A percentile compares a stretch with the other conserved stretches of the same genome.
Evolutionary conservation across 179 eudicot genomes (phyloP).

Genomic region (Nepenthes alata): DNA sequence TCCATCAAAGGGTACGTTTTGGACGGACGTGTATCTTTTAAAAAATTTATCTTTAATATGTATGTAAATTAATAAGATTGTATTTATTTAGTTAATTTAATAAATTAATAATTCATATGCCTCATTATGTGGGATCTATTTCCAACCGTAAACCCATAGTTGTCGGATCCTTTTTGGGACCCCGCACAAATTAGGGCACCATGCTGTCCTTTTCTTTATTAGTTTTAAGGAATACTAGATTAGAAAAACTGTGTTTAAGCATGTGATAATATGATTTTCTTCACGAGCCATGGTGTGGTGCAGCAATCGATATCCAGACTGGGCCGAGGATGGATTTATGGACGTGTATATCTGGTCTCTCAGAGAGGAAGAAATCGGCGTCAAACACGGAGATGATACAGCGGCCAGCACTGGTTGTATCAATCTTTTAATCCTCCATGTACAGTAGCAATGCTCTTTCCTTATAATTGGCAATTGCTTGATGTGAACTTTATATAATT

Average conservation of each 20-base stretch:
- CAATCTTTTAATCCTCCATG: not conserved
- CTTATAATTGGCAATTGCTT: too few relatives aligned
- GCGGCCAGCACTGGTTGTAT: not conserved
- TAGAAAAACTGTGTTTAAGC: not conserved
- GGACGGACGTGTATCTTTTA: too few relatives aligned
- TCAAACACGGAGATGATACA: conserved; percentile 23
- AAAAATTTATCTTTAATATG: too few relatives aligned
- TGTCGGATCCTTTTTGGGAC: too few relatives aligned
- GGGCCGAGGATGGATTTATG: conserved; percentile 75
- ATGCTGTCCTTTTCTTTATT: not conserved
- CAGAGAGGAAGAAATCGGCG: conserved; percentile 30
- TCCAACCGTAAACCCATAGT: too few relatives aligned
- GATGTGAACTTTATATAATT: too few relatives aligned
- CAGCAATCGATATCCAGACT: conserved; percentile 54
- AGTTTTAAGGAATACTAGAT: too few relatives aligned
- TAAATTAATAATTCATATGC: too few relatives aligned
- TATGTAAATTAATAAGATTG: too few relatives aligned
- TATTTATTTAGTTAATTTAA: too few relatives aligned
- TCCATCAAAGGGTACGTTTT: too few relatives aligned
- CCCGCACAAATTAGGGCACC: not conserved
- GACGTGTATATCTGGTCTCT: conserved; percentile 64
- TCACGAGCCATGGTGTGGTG: conserved; percentile 7
- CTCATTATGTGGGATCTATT: too few relatives aligned
- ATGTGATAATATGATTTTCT: not conserved
- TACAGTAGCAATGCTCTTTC: conserved; percentile 1